Conservation (phyloP, 805 yeast genomes). For the Yarrowia yakushimensis region DNA sequence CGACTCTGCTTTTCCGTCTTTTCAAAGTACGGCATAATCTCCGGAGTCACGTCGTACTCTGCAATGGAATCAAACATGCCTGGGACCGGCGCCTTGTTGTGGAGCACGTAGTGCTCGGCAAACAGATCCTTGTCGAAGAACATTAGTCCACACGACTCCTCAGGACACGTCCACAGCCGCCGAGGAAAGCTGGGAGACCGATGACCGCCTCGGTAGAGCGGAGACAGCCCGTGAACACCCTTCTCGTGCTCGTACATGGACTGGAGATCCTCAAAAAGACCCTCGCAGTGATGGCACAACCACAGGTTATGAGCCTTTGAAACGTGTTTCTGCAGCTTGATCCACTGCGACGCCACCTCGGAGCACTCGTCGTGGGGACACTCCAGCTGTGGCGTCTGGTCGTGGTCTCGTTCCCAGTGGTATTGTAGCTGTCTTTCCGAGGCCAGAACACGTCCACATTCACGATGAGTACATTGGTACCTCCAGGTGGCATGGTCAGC, state of each 20-base stretch:
- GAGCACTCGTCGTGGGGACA: slow-evolving; percentile 51
- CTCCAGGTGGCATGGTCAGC: neutral
- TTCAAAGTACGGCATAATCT: slow-evolving; percentile 38
- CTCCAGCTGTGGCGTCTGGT: slow-evolving; percentile 51
- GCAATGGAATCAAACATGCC: slow-evolving; percentile 46
- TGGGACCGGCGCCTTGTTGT: neutral
- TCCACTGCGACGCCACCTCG: slow-evolving; percentile 69
- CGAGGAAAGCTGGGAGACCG: neutral
- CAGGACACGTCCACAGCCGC: slow-evolving; percentile 3
- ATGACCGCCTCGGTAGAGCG: neutral
- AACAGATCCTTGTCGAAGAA: slow-evolving; percentile 27
- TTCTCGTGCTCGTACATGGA: slow-evolving; percentile 9
- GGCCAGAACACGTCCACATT: neutral
- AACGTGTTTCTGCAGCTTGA: slow-evolving; percentile 70
- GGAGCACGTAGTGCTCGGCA: slow-evolving; percentile 38
- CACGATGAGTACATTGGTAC: neutral
- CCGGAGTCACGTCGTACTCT: slow-evolving; percentile 53
- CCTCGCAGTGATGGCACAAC: slow-evolving; percentile 4
- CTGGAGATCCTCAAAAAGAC: neutral
- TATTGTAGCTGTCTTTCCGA: neutral
- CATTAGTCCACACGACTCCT: neutral
- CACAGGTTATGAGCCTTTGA: slow-evolving; percentile 50
- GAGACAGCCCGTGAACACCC: neutral
- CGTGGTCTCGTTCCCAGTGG: slow-evolving; percentile 6
- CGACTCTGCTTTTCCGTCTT: neutral